Evolutionary conservation across 2,329 filamentous ascomycete species (phyloP).

Genomic region (Stenocarpella maydis): DNA sequence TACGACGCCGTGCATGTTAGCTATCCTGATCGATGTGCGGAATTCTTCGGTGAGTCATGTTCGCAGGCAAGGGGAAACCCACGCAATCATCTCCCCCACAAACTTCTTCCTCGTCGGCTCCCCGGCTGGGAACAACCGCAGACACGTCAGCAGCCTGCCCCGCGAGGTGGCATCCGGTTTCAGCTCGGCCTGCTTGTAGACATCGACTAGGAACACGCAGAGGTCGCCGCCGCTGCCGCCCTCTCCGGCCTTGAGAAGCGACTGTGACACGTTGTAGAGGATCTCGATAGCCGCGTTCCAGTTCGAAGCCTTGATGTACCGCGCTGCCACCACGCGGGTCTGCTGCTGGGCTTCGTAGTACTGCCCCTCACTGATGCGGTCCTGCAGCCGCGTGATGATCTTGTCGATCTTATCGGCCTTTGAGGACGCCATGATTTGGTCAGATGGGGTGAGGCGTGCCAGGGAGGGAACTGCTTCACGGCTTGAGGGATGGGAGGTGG

Average conservation of each 20-base stretch:
- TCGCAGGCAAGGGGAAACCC: conserved; percentile 44
- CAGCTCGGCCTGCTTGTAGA: conserved; percentile 87
- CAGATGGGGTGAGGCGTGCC: not conserved
- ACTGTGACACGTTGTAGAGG: conserved; percentile 82
- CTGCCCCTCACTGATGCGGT: conserved; percentile 73
- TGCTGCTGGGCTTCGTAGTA: conserved; percentile 99
- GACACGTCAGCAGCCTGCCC: conserved; percentile 77
- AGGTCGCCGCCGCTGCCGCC: conserved; percentile 92
- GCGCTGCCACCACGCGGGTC: conserved; percentile 91
- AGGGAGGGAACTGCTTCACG: not conserved
- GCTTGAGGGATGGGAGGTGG: not conserved
- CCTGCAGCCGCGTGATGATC: conserved; percentile 74
- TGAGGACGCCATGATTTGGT: conserved; percentile 34
- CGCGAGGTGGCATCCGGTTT: conserved; percentile 78
- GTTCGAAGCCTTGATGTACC: conserved; percentile 89
- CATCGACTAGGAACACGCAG: conserved; percentile 85
- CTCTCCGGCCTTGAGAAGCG: conserved; percentile 90
- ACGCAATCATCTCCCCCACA: conserved; percentile 83
- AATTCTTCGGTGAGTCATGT: not conserved
- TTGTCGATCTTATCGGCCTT: conserved; percentile 60
- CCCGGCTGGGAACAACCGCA: conserved; percentile 80
- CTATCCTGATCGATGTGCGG: not conserved
- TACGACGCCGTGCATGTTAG: not conserved
- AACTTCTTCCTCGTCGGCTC: conserved; percentile 96
- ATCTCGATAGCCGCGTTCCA: conserved; percentile 88